phyloP scores from a whole-genome alignment of 345 rosid genomes.

The Pugionium cornutum region DNA sequence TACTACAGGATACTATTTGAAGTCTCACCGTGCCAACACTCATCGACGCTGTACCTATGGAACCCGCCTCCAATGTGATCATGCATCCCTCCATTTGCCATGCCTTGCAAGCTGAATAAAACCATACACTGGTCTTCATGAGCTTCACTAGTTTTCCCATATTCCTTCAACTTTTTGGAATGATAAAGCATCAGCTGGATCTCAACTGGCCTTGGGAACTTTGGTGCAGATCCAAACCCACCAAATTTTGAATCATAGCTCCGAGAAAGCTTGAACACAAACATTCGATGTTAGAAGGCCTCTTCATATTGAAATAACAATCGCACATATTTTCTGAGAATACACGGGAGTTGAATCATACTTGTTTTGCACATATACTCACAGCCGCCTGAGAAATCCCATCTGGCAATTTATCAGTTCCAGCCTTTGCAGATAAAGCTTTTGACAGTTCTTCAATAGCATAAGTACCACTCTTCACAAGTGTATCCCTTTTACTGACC shows the following conservation, averaged over 20 bases:
- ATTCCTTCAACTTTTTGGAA: constrained; percentile 64
- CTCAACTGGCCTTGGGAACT: constrained; percentile 98
- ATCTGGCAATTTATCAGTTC: constrained; percentile 59
- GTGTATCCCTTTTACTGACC: constrained; percentile 66
- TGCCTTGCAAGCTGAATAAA: constrained; percentile 74
- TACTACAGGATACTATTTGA: not conserved
- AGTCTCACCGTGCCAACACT: constrained; percentile 89
- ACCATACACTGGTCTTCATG: constrained; percentile 56
- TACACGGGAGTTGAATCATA: constrained; percentile 34
- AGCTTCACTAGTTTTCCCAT: constrained; percentile 53
- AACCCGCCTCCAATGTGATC: constrained; percentile 97
- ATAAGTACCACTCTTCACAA: constrained; percentile 70
- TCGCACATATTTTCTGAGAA: not conserved
- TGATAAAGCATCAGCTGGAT: constrained; percentile 83
- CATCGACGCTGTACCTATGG: constrained; percentile 96
- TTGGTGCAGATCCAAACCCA: constrained; percentile 96
- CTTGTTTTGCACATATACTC: constrained; percentile 79
- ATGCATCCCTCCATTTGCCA: constrained; percentile 94
- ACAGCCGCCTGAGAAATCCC: constrained; percentile 58
- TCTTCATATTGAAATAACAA: constrained; percentile 9
- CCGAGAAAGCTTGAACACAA: constrained; percentile 62
- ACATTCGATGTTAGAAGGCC: constrained; percentile 20
- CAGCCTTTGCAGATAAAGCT: constrained; percentile 74
- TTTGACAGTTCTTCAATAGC: constrained; percentile 88
- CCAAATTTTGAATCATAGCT: constrained; percentile 71